These are phyloP conservation scores for Solanum medicagineum DNA, from an alignment of 257 asterid genomes.

Conservation along the genomic window DNA sequence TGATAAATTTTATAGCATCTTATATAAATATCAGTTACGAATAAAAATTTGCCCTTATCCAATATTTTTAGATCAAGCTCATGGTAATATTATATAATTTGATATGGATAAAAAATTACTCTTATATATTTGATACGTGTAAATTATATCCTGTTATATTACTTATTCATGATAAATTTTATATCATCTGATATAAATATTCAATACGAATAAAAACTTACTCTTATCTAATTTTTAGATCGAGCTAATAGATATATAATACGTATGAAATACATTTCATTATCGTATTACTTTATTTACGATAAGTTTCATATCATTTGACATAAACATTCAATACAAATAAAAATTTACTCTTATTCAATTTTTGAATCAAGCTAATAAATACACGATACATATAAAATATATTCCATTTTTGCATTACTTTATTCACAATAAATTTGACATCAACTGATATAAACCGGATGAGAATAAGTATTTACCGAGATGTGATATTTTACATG, in stretches of 20 bases:
- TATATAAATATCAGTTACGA: background rate
- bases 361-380: background rate
- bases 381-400: background rate
- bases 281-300: too few species aligned
- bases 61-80: background rate
- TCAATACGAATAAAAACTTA: accelerated
- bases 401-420: background rate
- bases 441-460: background rate
- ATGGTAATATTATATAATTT: background rate
- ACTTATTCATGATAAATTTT: too few species aligned
- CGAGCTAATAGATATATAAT: background rate
- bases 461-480: background rate
- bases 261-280: too few species aligned
- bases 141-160: too few species aligned
- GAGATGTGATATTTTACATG: too few species aligned
- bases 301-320: too few species aligned
- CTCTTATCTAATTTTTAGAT: accelerated
- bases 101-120: background rate
- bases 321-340: background rate
- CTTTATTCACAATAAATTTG: background rate
- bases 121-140: background rate
- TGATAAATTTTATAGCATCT: background rate
- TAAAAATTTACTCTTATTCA: accelerated
- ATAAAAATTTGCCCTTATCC: background rate
- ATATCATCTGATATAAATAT: too few species aligned